Conservation (phyloP, 1,284 basidiomycete genomes). For the Tetrapyrgos nigripes region DNA sequence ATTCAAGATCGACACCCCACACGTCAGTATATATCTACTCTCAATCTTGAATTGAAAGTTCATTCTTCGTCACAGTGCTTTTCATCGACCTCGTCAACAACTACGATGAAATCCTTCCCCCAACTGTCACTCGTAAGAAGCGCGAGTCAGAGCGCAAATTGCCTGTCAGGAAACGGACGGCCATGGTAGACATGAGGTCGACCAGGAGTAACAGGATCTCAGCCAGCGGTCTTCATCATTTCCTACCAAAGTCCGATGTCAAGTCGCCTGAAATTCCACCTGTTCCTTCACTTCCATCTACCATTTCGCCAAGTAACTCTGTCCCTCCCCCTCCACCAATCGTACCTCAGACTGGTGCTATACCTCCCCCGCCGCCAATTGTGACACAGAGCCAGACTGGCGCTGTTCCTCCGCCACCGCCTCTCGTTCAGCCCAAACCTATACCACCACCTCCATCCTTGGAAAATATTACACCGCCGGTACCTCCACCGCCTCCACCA, state of each 20-base stretch:
- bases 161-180: constrained; percentile 86
- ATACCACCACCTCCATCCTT: constrained; percentile 3
- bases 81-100: constrained; percentile 86
- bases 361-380: constrained; percentile 26
- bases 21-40: constrained; percentile 50
- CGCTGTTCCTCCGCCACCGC: constrained; percentile 30
- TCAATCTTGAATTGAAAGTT: not conserved
- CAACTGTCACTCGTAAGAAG: constrained; percentile 84
- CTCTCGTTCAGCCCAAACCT: constrained; percentile 14
- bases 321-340: constrained; percentile 28
- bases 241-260: constrained; percentile 23
- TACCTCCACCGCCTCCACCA: constrained; percentile 35
- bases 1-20: constrained; percentile 88
- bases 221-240: constrained; percentile 48
- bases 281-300: constrained; percentile 28
- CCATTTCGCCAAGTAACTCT: no score
- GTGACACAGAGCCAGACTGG: no score
- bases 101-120: constrained; percentile 80
- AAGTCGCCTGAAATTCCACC: constrained; percentile 48
- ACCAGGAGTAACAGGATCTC: constrained; percentile 77
- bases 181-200: constrained; percentile 89
- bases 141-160: constrained; percentile 84
- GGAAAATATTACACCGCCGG: constrained; percentile 5
- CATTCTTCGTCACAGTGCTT: constrained; percentile 52
- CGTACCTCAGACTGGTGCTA: no score